These are phyloP conservation scores for Cryptococcus deneoformans DNA, from an alignment of 1,284 basidiomycete genomes.

Conservation along the genomic window DNA sequence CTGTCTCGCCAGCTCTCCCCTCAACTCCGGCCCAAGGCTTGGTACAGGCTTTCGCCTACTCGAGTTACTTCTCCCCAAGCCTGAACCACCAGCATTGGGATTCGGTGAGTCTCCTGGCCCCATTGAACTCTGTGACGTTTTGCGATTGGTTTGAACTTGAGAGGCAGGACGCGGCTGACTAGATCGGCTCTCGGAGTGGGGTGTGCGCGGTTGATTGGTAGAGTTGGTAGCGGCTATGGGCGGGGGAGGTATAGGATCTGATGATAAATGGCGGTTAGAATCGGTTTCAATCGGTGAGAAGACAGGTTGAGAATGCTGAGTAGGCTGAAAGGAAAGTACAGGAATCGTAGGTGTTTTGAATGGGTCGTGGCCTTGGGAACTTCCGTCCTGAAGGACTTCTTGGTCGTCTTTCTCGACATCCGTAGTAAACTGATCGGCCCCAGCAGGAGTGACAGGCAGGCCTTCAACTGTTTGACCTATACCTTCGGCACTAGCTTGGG, in stretches of 20 bases:
- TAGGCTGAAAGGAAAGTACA: neutral
- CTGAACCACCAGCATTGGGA: neutral
- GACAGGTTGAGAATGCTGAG: neutral
- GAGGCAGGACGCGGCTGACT: no score
- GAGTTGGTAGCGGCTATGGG: neutral
- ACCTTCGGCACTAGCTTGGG: neutral
- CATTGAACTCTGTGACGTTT: no score
- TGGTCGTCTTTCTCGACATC: neutral
- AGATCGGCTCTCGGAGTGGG: no score
- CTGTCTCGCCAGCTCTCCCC: slow-evolving; percentile 21
- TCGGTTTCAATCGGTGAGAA: neutral
- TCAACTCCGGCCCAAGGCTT: slow-evolving; percentile 26
- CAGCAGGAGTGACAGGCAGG: neutral
- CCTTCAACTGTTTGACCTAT: no score
- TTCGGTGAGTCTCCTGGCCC: neutral
- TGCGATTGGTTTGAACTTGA: no score
- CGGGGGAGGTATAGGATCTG: neutral
- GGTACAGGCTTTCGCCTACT: slow-evolving; percentile 32
- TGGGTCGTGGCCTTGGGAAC: neutral
- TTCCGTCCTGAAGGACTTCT: neutral
- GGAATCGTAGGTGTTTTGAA: neutral
- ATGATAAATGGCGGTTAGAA: no score
- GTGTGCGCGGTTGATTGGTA: no score
- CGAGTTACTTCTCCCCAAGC: slow-evolving; percentile 4
- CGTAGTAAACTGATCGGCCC: neutral